Evolutionary conservation across 2,329 filamentous ascomycete genomes (phyloP).

Genomic region (Paecilomyces formosus): DNA sequence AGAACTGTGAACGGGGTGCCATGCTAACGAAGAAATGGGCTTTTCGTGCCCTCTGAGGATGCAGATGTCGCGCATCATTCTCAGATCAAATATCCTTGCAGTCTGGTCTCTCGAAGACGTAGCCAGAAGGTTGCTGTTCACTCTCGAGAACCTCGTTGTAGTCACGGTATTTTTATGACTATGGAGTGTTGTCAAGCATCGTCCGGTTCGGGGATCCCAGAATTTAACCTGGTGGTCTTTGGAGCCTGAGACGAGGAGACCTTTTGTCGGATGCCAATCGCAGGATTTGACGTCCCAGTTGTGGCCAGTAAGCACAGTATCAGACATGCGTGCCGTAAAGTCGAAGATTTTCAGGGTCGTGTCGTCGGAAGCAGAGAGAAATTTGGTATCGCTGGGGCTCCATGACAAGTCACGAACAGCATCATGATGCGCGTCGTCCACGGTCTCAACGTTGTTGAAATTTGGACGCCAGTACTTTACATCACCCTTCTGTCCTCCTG

Average conservation of each 20-base stretch:
- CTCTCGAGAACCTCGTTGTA: constrained; percentile 81
- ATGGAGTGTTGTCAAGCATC: constrained; percentile 87
- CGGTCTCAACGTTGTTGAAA: constrained; percentile 96
- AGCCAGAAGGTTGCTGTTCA: constrained; percentile 75
- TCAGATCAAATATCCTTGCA: constrained; percentile 84
- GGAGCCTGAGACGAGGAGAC: constrained; percentile 86
- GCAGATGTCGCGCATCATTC: constrained; percentile 97
- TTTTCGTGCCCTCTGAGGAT: constrained; percentile 92
- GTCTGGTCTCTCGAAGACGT: constrained; percentile 92
- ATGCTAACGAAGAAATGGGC: constrained; percentile 83
- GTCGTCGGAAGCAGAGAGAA: constrained; percentile 93
- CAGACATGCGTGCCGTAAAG: constrained; percentile 77
- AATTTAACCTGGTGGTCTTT: constrained; percentile 97
- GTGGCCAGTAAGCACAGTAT: constrained; percentile 81
- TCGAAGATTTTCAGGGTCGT: constrained; percentile 92
- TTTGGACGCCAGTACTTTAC: constrained; percentile 99
- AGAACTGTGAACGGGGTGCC: constrained; percentile 88
- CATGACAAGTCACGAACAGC: constrained; percentile 88
- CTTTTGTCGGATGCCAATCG: constrained; percentile 96
- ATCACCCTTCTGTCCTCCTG: constrained; percentile 86
- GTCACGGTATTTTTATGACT: constrained; percentile 97
- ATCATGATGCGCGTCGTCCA: constrained; percentile 76
- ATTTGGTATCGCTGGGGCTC: constrained; percentile 88
- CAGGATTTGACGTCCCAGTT: constrained; percentile 97
- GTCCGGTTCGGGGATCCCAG: constrained; percentile 90